A percentile compares a stretch with the other conserved stretches of the same genome.
Evolutionary conservation across 2,329 filamentous ascomycete genomes (phyloP).

Genomic region (Fusarium sp.): DNA sequence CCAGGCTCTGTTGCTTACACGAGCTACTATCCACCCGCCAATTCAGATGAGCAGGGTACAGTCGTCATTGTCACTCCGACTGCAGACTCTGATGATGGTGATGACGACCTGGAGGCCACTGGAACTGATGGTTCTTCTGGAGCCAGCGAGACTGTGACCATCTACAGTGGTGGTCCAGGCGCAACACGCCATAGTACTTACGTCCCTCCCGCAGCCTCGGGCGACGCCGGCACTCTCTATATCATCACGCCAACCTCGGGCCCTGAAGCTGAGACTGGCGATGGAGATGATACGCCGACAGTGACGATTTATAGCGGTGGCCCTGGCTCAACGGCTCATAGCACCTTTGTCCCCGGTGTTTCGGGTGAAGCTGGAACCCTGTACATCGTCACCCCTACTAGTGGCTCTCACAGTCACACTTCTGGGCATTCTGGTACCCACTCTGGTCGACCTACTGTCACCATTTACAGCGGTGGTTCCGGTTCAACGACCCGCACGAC

Average conservation of each 20-base stretch:
- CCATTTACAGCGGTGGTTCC: slow-evolving; percentile 6
- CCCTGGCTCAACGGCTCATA: neutral
- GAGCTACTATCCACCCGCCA: neutral
- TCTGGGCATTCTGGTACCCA: neutral
- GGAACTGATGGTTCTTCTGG: neutral
- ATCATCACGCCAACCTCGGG: neutral
- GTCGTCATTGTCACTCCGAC: slow-evolving; percentile 6
- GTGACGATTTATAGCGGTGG: neutral
- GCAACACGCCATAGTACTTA: neutral
- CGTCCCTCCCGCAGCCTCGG: neutral
- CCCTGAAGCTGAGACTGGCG: neutral
- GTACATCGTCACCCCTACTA: neutral
- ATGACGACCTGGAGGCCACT: neutral
- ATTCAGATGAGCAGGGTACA: slow-evolving; percentile 1
- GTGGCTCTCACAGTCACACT: neutral
- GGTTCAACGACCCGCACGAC: neutral
- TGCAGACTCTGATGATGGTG: neutral
- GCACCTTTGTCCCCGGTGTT: neutral
- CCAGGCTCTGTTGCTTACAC: neutral
- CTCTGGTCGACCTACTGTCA: neutral
- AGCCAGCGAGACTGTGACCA: neutral
- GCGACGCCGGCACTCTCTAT: slow-evolving; percentile 4
- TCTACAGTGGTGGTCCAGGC: slow-evolving; percentile 6
- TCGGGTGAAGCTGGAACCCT: slow-evolving; percentile 11
- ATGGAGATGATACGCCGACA: neutral